Percentiles rank a stretch among this genome's conserved stretches.
Conservation (phyloP, 352 stramenopile genomes). For the Phytophthora citrophthora region DNA sequence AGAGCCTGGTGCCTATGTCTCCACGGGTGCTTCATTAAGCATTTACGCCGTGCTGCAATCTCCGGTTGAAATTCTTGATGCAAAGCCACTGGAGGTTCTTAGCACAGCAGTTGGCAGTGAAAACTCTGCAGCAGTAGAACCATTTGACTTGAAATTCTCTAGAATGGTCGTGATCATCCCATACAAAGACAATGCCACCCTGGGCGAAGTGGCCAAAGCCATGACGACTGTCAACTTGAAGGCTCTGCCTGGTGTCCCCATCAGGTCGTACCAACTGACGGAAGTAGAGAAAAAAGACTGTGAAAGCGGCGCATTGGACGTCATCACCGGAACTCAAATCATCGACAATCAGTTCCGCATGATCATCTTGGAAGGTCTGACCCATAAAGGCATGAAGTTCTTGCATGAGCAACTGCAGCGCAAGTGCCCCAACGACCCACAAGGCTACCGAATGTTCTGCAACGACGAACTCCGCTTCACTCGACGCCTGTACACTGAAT, state of each 20-base stretch:
- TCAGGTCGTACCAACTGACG: constrained; percentile 85
- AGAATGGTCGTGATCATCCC: constrained; percentile 86
- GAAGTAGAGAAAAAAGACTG: constrained; percentile 56
- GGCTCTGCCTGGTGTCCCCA: constrained; percentile 54
- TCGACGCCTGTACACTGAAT: constrained; percentile 83
- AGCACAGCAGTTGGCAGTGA: neutral
- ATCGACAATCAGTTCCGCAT: constrained; percentile 89
- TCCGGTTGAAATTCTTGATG: constrained; percentile 25
- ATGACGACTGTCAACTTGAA: constrained; percentile 72
- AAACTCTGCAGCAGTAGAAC: neutral
- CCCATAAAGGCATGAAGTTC: constrained; percentile 53
- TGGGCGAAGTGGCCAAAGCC: constrained; percentile 58
- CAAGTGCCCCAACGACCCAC: constrained; percentile 34
- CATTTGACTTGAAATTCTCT: constrained; percentile 49
- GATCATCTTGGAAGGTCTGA: constrained; percentile 88
- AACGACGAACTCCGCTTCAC: constrained; percentile 81
- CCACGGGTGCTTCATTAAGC: constrained; percentile 45
- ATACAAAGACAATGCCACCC: constrained; percentile 69
- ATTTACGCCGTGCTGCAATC: constrained; percentile 52
- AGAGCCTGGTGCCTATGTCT: constrained; percentile 64
- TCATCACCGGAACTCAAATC: constrained; percentile 89
- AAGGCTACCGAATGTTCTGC: constrained; percentile 67
- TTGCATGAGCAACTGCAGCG: constrained; percentile 53
- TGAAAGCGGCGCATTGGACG: constrained; percentile 69
- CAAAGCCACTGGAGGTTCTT: neutral